Evolutionary conservation across 2,329 filamentous ascomycete genomes (phyloP), one percentile per base, ranked within the genome.

Genomic region (Thelonectria blattea): DNA sequence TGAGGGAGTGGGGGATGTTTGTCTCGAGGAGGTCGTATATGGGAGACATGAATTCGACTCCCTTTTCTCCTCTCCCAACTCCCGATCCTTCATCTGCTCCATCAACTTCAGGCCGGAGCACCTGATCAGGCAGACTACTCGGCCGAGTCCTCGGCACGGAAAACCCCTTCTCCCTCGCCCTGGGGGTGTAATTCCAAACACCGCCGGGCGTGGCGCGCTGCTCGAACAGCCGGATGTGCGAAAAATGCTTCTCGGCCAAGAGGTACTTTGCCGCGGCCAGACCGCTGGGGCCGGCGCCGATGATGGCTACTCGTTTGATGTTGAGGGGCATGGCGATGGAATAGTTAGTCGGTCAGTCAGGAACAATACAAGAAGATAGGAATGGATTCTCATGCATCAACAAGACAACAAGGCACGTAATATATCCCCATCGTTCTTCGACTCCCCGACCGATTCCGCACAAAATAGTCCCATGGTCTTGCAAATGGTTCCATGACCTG

Each of bases 231-330:
- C 85, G 82, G 41, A 93, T 86, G 17, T 80, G 82, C 10, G 85
- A 78, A 68, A 92, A 92, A 73, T 65, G 72, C 27, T 80, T 68
- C 83, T 85, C 90, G 0, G 89, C 89, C 1, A 85, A 73, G 1
- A 93, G 77, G 69, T 90, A 76, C 76, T 74, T 78, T 37, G 75
- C 88, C 32, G 87, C 85, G 55, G 85, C 84, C 3, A 92, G 77
- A 8, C 91, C 90, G 61, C 84, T 84, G 1, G 90, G 88, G 1
- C 90, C 90, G 12, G 88, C 90, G n/a, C 90, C 90, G 61, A 93
- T 86, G 45, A 93, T 83, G 61, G 88, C 89, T 64, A 92, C 80
- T 14, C 76, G 80, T 55, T 78, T 76, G 22, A 85, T 65, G 32
- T 30, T 30, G 27, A 30, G 27, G 27, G 27, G 27, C 27, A 30